These are phyloP conservation scores for Cytospora paraplurivora DNA, from an alignment of 2,329 filamentous ascomycete species.

Conservation along the genomic window DNA sequence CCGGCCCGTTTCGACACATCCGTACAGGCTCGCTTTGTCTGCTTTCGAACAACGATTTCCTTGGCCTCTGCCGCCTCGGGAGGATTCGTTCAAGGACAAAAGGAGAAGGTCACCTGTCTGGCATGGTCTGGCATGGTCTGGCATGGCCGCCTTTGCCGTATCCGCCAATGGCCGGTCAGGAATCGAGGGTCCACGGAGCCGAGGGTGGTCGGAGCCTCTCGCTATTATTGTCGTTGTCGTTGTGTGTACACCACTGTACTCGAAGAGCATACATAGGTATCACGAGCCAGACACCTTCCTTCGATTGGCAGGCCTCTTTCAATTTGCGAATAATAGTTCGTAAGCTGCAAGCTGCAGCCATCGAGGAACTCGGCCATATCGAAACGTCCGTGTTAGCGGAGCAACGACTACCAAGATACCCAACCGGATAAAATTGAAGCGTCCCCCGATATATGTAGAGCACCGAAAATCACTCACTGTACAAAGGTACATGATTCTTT, in stretches of 20 bases:
- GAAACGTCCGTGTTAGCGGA: neutral
- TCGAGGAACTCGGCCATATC: neutral
- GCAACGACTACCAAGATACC: neutral
- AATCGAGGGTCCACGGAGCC: constrained; percentile 4
- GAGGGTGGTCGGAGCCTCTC: neutral
- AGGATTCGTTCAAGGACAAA: neutral
- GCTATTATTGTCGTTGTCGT: constrained; percentile 18
- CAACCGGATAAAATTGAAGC: neutral
- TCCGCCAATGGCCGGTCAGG: constrained; percentile 15
- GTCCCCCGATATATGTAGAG: neutral
- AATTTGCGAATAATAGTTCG: neutral
- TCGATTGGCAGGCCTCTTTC: neutral
- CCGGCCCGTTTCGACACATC: constrained; percentile 3
- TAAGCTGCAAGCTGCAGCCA: neutral
- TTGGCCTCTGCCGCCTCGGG: neutral
- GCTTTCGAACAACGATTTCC: neutral
- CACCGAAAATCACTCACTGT: constrained; percentile 1
- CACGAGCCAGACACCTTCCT: too few species aligned
- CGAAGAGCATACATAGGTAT: too few species aligned
- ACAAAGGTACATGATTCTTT: neutral
- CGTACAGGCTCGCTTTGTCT: neutral
- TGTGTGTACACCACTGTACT: too few species aligned
- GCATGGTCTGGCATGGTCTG: neutral
- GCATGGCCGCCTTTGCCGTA: constrained; percentile 20
- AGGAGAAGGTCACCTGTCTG: neutral